phyloP scores from a whole-genome alignment of 2,329 filamentous ascomycete genomes.

The Spiromastix sp. region DNA sequence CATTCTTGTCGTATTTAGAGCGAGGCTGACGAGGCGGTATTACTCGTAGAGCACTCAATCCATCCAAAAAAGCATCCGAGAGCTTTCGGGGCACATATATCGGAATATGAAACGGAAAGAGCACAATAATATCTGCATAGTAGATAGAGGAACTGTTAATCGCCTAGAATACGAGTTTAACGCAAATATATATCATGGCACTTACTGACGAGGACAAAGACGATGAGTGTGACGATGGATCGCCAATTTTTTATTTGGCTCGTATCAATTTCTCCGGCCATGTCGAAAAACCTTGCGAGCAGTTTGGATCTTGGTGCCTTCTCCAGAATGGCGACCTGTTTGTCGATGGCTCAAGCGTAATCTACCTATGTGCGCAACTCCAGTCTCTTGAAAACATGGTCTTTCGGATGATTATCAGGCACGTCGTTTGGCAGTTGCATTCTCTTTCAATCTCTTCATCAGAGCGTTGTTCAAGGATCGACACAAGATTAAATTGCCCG shows the following conservation, averaged over 20 bases:
- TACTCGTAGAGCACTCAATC: slow-evolving; percentile 41
- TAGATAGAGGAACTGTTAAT: slow-evolving; percentile 4
- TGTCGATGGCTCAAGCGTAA: not conserved
- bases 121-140: slow-evolving; percentile 52
- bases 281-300: not conserved
- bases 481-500: too few relatives aligned
- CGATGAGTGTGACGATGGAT: slow-evolving; percentile 59
- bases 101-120: slow-evolving; percentile 59
- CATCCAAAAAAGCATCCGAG: slow-evolving; percentile 35
- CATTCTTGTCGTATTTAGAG: slow-evolving; percentile 17
- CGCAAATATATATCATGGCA: slow-evolving; percentile 14
- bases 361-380: too few relatives aligned
- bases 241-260: slow-evolving; percentile 52
- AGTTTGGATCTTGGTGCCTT: too few relatives aligned
- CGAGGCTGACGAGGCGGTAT: slow-evolving; percentile 34
- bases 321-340: too few relatives aligned
- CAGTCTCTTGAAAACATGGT: too few relatives aligned
- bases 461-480: too few relatives aligned
- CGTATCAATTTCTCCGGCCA: slow-evolving; percentile 37
- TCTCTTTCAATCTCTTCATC: too few relatives aligned
- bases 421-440: too few relatives aligned
- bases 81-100: slow-evolving; percentile 47
- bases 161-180: not conserved
- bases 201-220: slow-evolving; percentile 62
- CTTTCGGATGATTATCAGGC: too few relatives aligned